phyloP scores from a whole-genome alignment of 129 eudicot genomes.

The Artemisia tridentata region DNA sequence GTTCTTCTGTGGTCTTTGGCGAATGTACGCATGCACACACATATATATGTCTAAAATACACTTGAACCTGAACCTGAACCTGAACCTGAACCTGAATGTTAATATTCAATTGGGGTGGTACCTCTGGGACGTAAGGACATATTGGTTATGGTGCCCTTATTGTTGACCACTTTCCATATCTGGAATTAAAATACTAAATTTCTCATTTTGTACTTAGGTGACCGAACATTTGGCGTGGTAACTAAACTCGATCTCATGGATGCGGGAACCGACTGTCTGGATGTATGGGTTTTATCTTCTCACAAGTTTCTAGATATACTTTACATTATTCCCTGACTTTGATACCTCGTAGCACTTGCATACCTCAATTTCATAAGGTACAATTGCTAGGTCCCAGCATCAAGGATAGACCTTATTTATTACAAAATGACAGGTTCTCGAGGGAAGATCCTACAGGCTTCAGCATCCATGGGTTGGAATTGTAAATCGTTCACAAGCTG shows the following conservation, averaged over 20 bases:
- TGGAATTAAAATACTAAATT: slow-evolving; percentile 11
- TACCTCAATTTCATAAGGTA: slow-evolving; percentile 10
- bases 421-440: slow-evolving; percentile 66
- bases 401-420: background rate
- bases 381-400: slow-evolving; percentile 5
- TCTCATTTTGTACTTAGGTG: slow-evolving; percentile 48
- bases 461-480: slow-evolving; percentile 99
- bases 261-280: slow-evolving; percentile 82
- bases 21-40: background rate
- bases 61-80: too few relatives aligned
- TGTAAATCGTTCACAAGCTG: slow-evolving; percentile 99
- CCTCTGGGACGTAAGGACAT: background rate
- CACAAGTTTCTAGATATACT: slow-evolving; percentile 7
- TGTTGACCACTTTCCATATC: background rate
- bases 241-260: slow-evolving; percentile 99
- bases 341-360: slow-evolving; percentile 19
- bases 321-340: slow-evolving; percentile 11
- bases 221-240: slow-evolving; percentile 92
- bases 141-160: background rate
- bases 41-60: too few relatives aligned
- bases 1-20: background rate
- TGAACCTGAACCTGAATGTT: too few relatives aligned
- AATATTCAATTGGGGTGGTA: too few relatives aligned
- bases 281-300: slow-evolving; percentile 53
- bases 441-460: slow-evolving; percentile 93